phyloP scores from a whole-genome alignment of 106 monocot genomes.

The Apostasia shenzhenica region DNA sequence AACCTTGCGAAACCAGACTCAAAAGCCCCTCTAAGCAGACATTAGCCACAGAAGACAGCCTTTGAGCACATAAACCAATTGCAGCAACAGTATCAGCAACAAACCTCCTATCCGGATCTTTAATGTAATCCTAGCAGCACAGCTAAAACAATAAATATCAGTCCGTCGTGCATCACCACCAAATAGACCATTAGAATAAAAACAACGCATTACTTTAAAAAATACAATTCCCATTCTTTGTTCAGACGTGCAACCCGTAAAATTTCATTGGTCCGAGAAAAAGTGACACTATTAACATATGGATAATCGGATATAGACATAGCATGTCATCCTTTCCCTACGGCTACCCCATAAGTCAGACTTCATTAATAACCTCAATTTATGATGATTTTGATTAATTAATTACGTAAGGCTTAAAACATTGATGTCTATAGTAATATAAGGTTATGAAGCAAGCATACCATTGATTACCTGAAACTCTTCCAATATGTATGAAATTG shows the following conservation, averaged over 20 bases:
- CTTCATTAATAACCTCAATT: too few relatives aligned
- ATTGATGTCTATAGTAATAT: too few relatives aligned
- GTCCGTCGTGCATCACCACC: conserved; percentile 4
- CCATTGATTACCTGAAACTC: conserved; percentile 71
- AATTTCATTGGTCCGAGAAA: too few relatives aligned
- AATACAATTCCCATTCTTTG: too few relatives aligned
- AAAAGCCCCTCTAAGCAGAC: conserved; percentile 69
- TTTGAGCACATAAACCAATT: conserved; percentile 76
- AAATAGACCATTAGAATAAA: background rate
- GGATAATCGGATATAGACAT: too few relatives aligned
- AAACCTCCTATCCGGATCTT: conserved; percentile 89
- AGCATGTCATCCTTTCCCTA: too few relatives aligned
- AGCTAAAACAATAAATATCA: conserved; percentile 36
- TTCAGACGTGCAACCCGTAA: too few relatives aligned
- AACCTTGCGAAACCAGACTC: conserved; percentile 61
- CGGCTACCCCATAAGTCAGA: too few relatives aligned
- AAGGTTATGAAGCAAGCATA: background rate
- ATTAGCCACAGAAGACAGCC: conserved; percentile 41
- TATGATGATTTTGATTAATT: too few relatives aligned
- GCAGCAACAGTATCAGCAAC: conserved; percentile 86
- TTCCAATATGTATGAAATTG: conserved; percentile 65
- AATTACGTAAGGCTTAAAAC: too few relatives aligned
- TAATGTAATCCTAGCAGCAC: conserved; percentile 78
- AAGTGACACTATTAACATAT: too few relatives aligned
- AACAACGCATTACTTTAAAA: background rate